These are phyloP conservation scores for Rubroshorea leprosula DNA, from an alignment of 345 rosid genomes.

Conservation along the genomic window DNA sequence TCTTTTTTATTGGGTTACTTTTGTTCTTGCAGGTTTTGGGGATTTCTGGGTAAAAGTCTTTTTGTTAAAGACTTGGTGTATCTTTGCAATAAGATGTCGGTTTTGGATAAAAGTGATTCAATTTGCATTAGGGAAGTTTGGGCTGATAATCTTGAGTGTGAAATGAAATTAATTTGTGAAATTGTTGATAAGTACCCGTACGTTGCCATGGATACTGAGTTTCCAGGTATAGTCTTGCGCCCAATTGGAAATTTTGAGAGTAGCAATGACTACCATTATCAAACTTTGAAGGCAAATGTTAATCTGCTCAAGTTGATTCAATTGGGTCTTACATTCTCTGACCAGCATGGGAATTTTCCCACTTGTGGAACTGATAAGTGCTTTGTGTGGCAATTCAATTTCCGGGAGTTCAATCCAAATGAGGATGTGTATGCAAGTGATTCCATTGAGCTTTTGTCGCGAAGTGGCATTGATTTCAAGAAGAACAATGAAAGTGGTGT, in stretches of 20 bases:
- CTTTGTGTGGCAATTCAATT: constrained; percentile 79
- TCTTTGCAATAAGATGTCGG: constrained; percentile 33
- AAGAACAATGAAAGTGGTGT: constrained; percentile 52
- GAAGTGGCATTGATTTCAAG: constrained; percentile 60
- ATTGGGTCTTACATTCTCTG: constrained; percentile 66
- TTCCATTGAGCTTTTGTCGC: constrained; percentile 55
- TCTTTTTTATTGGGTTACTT: too few species aligned
- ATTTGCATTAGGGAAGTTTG: constrained; percentile 68
- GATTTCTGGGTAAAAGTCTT: too few species aligned
- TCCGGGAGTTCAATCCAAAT: constrained; percentile 48
- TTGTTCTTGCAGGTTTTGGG: too few species aligned
- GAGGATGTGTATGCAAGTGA: constrained; percentile 55
- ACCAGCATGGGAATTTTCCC: constrained; percentile 61
- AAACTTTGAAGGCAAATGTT: constrained; percentile 55
- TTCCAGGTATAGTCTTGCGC: constrained; percentile 59
- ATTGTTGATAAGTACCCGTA: constrained; percentile 53
- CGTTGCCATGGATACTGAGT: constrained; percentile 83
- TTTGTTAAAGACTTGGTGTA: neutral
- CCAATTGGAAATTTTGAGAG: constrained; percentile 47
- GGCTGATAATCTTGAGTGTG: constrained; percentile 52
- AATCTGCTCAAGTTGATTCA: constrained; percentile 72
- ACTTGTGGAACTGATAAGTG: constrained; percentile 50
- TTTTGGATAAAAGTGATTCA: constrained; percentile 46
- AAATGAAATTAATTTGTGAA: constrained; percentile 41
- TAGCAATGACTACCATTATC: constrained; percentile 46